These are phyloP conservation scores for Grifola frondosa DNA, from an alignment of 1,284 basidiomycete species.

Conservation along the genomic window DNA sequence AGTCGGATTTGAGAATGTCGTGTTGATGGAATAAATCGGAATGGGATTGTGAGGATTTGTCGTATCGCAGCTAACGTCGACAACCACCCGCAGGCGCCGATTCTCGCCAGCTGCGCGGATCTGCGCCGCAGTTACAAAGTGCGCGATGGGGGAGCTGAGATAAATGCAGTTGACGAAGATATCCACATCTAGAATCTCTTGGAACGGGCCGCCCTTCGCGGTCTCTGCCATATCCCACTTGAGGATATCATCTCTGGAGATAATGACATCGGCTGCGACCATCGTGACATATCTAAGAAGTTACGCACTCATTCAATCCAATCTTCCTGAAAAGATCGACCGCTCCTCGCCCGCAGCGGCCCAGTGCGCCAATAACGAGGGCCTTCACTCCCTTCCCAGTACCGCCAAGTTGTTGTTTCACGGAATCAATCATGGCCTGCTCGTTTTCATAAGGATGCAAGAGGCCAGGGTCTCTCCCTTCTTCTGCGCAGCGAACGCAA, in stretches of 20 bases:
- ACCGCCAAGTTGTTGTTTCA: slow-evolving; percentile 69
- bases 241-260: slow-evolving; percentile 81
- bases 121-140: slow-evolving; percentile 80
- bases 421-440: slow-evolving; percentile 73
- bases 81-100: slow-evolving; percentile 81
- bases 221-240: slow-evolving; percentile 99
- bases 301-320: slow-evolving; percentile 81
- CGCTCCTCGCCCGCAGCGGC: slow-evolving; percentile 95
- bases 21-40: slow-evolving; percentile 95
- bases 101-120: slow-evolving; percentile 71
- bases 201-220: slow-evolving; percentile 95
- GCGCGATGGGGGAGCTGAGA: slow-evolving; percentile 85
- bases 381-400: slow-evolving; percentile 80
- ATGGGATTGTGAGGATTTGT: slow-evolving; percentile 99
- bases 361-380: slow-evolving; percentile 95
- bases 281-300: background rate
- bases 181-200: slow-evolving; percentile 95
- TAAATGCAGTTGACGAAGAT: slow-evolving; percentile 99
- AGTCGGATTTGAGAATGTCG: slow-evolving; percentile 92
- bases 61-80: slow-evolving; percentile 99
- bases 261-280: slow-evolving; percentile 3
- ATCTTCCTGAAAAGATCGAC: slow-evolving; percentile 95
- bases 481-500: slow-evolving; percentile 78
- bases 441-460: slow-evolving; percentile 86
- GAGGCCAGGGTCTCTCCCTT: slow-evolving; percentile 62